phyloP scores from a whole-genome alignment of 2,329 filamentous ascomycete genomes.

The Fusarium hainanense region DNA sequence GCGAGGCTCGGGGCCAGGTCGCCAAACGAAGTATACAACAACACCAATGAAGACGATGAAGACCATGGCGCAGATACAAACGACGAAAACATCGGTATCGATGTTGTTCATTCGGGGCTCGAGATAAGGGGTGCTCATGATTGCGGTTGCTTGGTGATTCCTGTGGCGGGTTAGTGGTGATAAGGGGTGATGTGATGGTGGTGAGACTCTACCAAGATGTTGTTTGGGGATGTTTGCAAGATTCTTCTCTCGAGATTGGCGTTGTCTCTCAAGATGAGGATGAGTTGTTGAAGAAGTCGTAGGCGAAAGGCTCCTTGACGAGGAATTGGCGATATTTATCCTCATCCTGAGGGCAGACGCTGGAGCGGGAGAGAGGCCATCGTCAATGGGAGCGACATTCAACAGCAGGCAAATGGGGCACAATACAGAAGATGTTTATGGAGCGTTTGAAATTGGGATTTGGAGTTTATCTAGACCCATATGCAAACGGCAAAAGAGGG shows the following conservation, averaged over 20 bases:
- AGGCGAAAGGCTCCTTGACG: background rate
- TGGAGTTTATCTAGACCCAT: background rate
- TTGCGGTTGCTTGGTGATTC: background rate
- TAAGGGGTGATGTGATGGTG: background rate
- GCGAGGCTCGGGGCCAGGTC: background rate
- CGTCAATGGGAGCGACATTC: background rate
- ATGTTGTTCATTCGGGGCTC: background rate
- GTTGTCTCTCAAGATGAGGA: background rate
- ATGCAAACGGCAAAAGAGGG: background rate
- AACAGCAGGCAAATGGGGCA: background rate
- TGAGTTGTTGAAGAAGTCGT: background rate
- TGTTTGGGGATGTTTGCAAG: background rate
- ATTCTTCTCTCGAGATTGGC: background rate
- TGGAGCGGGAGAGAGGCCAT: background rate
- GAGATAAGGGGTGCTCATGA: constrained; percentile 1
- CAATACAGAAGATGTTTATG: background rate
- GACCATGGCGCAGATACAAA: background rate
- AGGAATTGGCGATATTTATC: background rate
- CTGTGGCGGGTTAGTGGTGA: constrained; percentile 5
- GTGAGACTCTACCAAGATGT: background rate
- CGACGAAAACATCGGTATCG: background rate
- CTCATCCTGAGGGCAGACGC: background rate
- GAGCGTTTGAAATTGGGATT: background rate
- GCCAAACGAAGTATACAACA: background rate
- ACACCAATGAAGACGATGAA: background rate